These are phyloP conservation scores for Nidula microcarpa DNA, from an alignment of 768 basidiomycete genomes.

Conservation along the genomic window DNA sequence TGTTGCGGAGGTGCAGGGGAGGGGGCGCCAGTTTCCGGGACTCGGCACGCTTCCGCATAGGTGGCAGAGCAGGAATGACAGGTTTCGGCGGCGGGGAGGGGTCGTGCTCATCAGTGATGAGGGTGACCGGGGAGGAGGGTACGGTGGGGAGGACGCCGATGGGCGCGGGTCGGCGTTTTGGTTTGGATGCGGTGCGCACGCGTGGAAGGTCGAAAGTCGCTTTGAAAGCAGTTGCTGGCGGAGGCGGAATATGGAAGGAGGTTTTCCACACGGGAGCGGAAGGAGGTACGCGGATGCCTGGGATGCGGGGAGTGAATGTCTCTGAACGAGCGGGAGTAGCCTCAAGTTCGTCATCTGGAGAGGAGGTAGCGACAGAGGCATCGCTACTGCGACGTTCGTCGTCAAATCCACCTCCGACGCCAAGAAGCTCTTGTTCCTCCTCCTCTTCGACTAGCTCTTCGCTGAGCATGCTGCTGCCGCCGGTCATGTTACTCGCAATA, in stretches of 20 bases:
- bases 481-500: constrained; percentile 66
- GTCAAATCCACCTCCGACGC: constrained; percentile 65
- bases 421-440: constrained; percentile 70
- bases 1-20: constrained; percentile 49
- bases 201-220: constrained; percentile 44
- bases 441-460: constrained; percentile 83
- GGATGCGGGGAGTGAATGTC: constrained; percentile 19
- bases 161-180: constrained; percentile 59
- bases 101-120: background rate
- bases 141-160: constrained; percentile 66
- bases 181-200: constrained; percentile 29
- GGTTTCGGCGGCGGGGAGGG: constrained; percentile 13
- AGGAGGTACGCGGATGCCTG: constrained; percentile 33
- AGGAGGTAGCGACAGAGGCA: constrained; percentile 37
- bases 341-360: constrained; percentile 40
- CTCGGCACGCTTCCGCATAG: constrained; percentile 48
- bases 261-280: constrained; percentile 60
- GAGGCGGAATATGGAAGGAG: constrained; percentile 50
- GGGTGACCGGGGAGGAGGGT: constrained; percentile 65
- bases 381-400: constrained; percentile 32
- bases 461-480: constrained; percentile 70
- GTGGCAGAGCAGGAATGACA: constrained; percentile 21
- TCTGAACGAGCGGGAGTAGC: constrained; percentile 16
- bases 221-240: constrained; percentile 49
- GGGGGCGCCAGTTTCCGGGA: constrained; percentile 54